Conservation (phyloP, 1,139 yeast species). For the Hansenula anomala region DNA sequence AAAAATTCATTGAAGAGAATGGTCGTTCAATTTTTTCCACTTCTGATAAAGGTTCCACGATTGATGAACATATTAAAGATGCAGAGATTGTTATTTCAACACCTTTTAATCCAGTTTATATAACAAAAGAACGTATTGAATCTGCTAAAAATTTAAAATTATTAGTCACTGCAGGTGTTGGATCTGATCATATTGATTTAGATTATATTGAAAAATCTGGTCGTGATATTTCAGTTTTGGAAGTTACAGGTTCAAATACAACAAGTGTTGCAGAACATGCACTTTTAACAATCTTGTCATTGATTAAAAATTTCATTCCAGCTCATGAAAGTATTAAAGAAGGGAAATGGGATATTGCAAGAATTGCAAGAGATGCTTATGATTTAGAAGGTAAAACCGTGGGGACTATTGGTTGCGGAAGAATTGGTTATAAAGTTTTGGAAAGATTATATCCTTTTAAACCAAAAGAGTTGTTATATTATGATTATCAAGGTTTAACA, state of each 20-base stretch:
- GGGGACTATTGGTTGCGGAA: conserved; percentile 79
- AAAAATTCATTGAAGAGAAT: conserved; percentile 55
- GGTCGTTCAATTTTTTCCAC: conserved; percentile 72
- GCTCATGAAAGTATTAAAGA: conserved; percentile 63
- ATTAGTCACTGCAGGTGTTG: conserved; percentile 79
- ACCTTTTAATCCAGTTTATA: conserved; percentile 81
- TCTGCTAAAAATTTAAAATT: conserved; percentile 72
- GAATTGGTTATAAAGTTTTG: conserved; percentile 75
- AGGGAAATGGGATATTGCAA: conserved; percentile 78
- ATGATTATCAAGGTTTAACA: conserved; percentile 70
- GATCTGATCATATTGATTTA: conserved; percentile 77
- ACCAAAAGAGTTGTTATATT: conserved; percentile 69
- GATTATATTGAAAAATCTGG: conserved; percentile 62
- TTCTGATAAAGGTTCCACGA: conserved; percentile 59
- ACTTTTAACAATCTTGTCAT: conserved; percentile 64
- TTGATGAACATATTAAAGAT: conserved; percentile 62
- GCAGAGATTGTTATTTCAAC: conserved; percentile 78
- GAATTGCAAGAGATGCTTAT: conserved; percentile 65
- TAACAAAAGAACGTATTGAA: conserved; percentile 59
- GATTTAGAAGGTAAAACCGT: conserved; percentile 74
- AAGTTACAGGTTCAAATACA: conserved; percentile 82
- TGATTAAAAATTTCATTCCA: conserved; percentile 75
- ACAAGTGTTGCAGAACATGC: conserved; percentile 82
- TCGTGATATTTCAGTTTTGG: conserved; percentile 58
- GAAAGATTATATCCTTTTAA: conserved; percentile 72